Evolutionary conservation across 345 rosid species (phyloP), one percentile per base, ranked within the genome.

Genomic region (Rubroshorea leprosula): DNA sequence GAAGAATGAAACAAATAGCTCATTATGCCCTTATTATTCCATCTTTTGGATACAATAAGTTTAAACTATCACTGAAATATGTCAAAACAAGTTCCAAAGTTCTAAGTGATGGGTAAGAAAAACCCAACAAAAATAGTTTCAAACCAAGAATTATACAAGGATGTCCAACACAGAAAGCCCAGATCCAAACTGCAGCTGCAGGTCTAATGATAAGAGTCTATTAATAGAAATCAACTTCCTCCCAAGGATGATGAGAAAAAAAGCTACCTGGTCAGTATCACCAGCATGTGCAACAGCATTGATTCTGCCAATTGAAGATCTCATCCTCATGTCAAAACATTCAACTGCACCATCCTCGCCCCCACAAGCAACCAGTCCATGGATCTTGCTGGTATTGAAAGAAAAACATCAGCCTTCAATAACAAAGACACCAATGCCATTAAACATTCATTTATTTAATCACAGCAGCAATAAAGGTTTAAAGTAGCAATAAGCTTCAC

Each of bases 281-380:
- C 85, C 87, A 64, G 85, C 69, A 72, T 85, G 83, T 52, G 84
- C 73, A 78, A 83, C 88, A 31, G 88, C 94, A 60, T 83, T 76
- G 46, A 89, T 83, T 74, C 99, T 83, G 59, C 86, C 97, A 76
- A 83, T 74, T 8, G 97, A 80, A 67, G 92, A 72, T 78, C 76
- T 87, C 69, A 67, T 74, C 68, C 99, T 87, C 86, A 65, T 76
- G 74, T 93, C 99, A 47, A 93, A 93, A 74, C 96, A 86, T 73
- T 89, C 97, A 2, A 89, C 79, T 54, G 86, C 90, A 74, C 99
- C 99, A 76, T 89, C 99, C 67, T 89, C 99, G 47, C 99, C 97
- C 27, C 99, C 99, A 78, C 96, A 89, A 62, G 92, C 99, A 72
- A 93, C 84, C 61, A 93, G 67, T 50, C 99, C 99, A 67, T 93